Evolutionary conservation across 345 rosid genomes (phyloP).

Genomic region (Linum trigynum): DNA sequence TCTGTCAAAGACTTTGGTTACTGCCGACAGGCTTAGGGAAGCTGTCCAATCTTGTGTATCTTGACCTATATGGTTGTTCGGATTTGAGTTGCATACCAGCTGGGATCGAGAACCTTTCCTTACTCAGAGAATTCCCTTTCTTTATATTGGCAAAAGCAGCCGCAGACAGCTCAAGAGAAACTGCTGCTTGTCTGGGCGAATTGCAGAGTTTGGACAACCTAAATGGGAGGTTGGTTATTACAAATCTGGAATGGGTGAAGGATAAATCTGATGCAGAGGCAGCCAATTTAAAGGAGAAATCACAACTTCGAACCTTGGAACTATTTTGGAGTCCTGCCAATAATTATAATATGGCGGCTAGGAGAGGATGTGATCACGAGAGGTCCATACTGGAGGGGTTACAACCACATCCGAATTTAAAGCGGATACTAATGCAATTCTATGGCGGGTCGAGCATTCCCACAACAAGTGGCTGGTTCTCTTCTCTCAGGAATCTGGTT

Average conservation of each 20-base stretch:
- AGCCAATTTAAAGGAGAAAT: constrained; percentile 15
- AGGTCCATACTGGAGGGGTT: constrained; percentile 3
- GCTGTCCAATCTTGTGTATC: constrained; percentile 7
- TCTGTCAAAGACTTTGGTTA: background rate
- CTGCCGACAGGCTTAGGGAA: constrained; percentile 10
- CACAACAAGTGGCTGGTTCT: constrained; percentile 1
- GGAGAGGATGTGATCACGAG: background rate
- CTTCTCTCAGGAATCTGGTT: constrained; percentile 6
- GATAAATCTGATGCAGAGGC: constrained; percentile 1
- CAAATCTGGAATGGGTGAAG: constrained; percentile 1
- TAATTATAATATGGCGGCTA: background rate
- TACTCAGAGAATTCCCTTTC: constrained; percentile 11
- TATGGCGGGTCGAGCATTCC: constrained; percentile 4
- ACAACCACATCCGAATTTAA: background rate
- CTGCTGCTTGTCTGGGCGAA: constrained; percentile 6
- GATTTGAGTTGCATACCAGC: constrained; percentile 14
- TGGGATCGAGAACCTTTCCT: constrained; percentile 15
- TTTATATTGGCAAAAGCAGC: background rate
- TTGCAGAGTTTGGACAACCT: constrained; percentile 9
- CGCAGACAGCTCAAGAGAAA: background rate
- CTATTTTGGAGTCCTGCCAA: constrained; percentile 6
- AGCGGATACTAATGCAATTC: constrained; percentile 3
- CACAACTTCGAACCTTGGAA: constrained; percentile 1
- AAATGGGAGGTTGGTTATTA: background rate
- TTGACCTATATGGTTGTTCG: background rate